phyloP scores from a whole-genome alignment of 768 basidiomycete genomes.

The Termitomyces sp. region DNA sequence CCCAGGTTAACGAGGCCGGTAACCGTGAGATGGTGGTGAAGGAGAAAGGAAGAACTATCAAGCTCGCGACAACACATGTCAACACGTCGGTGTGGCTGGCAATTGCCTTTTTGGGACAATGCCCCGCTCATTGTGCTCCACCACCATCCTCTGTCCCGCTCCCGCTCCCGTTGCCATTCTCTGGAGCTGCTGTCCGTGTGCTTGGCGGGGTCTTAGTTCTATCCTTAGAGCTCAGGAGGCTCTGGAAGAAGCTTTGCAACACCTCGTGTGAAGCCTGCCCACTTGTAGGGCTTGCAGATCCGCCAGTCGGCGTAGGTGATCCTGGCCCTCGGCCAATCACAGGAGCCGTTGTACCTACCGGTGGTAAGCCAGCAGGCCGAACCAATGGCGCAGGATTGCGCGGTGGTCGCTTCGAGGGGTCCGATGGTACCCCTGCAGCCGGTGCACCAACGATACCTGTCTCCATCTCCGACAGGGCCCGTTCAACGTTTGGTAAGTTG shows the following conservation, averaged over 20 bases:
- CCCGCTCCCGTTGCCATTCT: conserved; percentile 31
- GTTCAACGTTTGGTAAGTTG: conserved; percentile 83
- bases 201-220: conserved; percentile 3
- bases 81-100: conserved; percentile 28
- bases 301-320: conserved; percentile 31
- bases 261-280: conserved; percentile 81
- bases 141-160: conserved; percentile 33
- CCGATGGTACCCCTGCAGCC: conserved; percentile 20
- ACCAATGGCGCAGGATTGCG: conserved; percentile 29
- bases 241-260: conserved; percentile 86
- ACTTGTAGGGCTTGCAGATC: conserved; percentile 40
- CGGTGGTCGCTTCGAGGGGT: conserved; percentile 16
- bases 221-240: conserved; percentile 65
- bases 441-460: conserved; percentile 38
- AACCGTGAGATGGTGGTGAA: conserved; percentile 25
- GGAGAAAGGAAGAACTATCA: conserved; percentile 23
- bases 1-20: neutral
- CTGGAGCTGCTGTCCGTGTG: conserved; percentile 9
- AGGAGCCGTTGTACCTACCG: conserved; percentile 32
- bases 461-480: conserved; percentile 88
- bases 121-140: neutral
- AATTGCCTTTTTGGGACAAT: conserved; percentile 15
- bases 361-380: conserved; percentile 36
- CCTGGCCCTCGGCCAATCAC: conserved; percentile 31
- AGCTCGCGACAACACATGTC: conserved; percentile 27